Evolutionary conservation across 2,329 filamentous ascomycete species (phyloP).

Genomic region (Tolypocladium amazonense): DNA sequence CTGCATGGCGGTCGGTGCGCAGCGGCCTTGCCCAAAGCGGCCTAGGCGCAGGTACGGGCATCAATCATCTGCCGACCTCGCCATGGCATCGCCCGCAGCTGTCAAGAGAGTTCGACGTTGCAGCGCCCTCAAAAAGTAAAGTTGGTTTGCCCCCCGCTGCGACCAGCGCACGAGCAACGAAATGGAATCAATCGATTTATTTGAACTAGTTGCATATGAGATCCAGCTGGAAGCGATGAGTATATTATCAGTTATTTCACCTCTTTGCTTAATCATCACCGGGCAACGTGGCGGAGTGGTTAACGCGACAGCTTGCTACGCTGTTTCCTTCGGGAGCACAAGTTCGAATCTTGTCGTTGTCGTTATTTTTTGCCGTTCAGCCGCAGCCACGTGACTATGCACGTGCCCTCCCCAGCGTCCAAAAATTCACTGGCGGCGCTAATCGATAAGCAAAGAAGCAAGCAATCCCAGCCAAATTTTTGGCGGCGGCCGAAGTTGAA

Average conservation of each 20-base stretch:
- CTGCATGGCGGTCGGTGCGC: conserved; percentile 10
- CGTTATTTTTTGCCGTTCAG: background rate
- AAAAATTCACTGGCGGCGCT: background rate
- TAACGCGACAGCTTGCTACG: background rate
- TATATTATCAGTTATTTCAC: no score
- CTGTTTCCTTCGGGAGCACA: background rate
- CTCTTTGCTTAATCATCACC: background rate
- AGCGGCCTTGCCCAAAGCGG: conserved; percentile 7
- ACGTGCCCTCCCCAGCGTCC: background rate
- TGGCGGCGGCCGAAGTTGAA: conserved; percentile 9
- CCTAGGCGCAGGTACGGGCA: conserved; percentile 16
- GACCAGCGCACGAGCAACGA: no score
- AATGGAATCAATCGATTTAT: no score
- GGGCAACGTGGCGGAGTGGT: conserved; percentile 1
- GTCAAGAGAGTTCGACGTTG: background rate
- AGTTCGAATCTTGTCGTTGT: background rate
- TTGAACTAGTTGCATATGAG: no score
- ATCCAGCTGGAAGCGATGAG: no score
- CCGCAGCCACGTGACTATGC: conserved; percentile 6
- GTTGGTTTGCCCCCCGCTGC: no score
- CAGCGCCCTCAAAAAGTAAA: no score
- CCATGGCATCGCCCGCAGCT: background rate
- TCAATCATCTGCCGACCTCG: conserved; percentile 20
- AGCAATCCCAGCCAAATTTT: conserved; percentile 13
- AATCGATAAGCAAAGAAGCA: conserved; percentile 12